Evolutionary conservation across 2,329 filamentous ascomycete species (phyloP).

Genomic region (Ilyonectria destructans): DNA sequence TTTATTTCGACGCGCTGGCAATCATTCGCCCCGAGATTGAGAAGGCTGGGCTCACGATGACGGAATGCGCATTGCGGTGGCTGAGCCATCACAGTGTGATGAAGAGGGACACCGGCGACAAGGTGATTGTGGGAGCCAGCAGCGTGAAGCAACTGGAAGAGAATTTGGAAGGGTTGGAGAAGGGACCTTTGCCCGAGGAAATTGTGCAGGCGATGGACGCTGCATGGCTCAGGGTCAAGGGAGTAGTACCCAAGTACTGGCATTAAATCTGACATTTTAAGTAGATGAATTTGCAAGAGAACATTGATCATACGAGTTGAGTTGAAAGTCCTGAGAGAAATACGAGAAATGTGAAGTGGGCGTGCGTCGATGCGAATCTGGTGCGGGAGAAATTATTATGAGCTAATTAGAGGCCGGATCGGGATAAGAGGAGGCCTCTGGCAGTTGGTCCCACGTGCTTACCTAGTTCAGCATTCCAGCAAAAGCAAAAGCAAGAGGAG

Average conservation of each 20-base stretch:
- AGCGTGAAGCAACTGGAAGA: slow-evolving; percentile 65
- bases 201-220: slow-evolving; percentile 69
- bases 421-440: too few species aligned
- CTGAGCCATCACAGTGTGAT: slow-evolving; percentile 75
- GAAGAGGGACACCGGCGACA: slow-evolving; percentile 61
- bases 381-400: too few species aligned
- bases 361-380: too few species aligned
- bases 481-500: not conserved
- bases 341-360: too few species aligned
- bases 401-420: too few species aligned
- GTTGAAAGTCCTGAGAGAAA: too few species aligned
- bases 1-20: slow-evolving; percentile 70
- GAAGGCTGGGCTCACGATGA: slow-evolving; percentile 75
- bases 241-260: slow-evolving; percentile 52
- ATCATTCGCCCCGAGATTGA: slow-evolving; percentile 75
- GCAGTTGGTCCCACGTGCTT: too few species aligned
- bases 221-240: slow-evolving; percentile 8
- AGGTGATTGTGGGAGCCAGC: slow-evolving; percentile 67
- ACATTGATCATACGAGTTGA: too few species aligned
- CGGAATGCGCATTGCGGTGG: slow-evolving; percentile 81
- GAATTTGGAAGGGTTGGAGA: slow-evolving; percentile 61
- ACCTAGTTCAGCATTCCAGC: not conserved
- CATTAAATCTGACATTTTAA: not conserved
- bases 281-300: too few species aligned
- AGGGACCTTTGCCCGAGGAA: slow-evolving; percentile 79